Conservation (phyloP, 345 rosid species). For the Anacardium occidentale region DNA sequence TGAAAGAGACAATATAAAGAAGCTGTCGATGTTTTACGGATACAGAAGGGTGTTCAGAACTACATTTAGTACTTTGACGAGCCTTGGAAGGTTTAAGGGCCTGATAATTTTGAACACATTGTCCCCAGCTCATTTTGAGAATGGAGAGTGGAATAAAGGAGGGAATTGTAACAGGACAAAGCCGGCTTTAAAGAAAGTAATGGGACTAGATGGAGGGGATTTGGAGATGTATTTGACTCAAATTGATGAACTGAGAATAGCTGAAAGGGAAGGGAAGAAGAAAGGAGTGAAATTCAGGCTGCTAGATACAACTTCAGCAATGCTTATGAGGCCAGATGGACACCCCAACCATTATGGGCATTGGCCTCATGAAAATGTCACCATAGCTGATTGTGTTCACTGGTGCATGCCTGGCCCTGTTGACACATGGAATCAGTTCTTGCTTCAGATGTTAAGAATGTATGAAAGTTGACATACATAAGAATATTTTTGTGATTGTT, state of each 20-base stretch:
- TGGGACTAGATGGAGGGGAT: constrained; percentile 22
- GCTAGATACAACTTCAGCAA: constrained; percentile 58
- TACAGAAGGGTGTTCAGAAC: constrained; percentile 36
- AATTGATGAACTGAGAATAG: constrained; percentile 39
- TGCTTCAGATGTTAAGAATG: constrained; percentile 33
- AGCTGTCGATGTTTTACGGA: constrained; percentile 37
- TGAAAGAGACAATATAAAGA: constrained; percentile 22
- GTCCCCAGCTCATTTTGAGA: constrained; percentile 53
- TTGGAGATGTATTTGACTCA: constrained; percentile 30
- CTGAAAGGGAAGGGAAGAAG: constrained; percentile 18
- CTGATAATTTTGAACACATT: constrained; percentile 38
- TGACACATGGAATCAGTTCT: constrained; percentile 42
- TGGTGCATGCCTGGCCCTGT: constrained; percentile 55
- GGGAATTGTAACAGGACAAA: constrained; percentile 42
- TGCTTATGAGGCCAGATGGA: constrained; percentile 70
- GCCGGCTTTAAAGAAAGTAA: constrained; percentile 30
- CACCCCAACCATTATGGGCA: constrained; percentile 76
- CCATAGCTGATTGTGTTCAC: constrained; percentile 49
- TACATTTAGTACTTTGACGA: constrained; percentile 24
- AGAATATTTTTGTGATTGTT: too few species aligned
- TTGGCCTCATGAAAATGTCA: constrained; percentile 55
- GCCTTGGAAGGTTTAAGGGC: constrained; percentile 25
- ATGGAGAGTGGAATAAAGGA: constrained; percentile 47
- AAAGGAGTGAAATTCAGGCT: constrained; percentile 26
- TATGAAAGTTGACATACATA: constrained; percentile 12